Evolutionary conservation across 768 basidiomycete genomes (phyloP), one percentile per base, ranked within the genome.

Genomic region (Tricholoma sp.): DNA sequence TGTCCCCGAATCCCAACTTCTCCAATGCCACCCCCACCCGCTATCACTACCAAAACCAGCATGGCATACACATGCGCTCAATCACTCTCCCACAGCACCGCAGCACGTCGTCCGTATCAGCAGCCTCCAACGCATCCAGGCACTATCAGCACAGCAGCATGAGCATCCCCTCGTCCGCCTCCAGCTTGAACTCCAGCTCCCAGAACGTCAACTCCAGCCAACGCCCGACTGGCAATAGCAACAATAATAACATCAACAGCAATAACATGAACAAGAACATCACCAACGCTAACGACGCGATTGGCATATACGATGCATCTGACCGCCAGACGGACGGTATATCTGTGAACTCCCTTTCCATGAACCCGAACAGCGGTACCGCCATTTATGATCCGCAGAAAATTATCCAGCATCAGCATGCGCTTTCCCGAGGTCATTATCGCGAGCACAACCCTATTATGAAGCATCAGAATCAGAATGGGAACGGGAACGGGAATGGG

Each of bases 131-230:
- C 69, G 79, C 11, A 49, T 49, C 47, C 15, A 31, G 47, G 6
- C 79, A 80, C 64, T 74, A 71, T 60, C 77, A 78, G 63, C 78
- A 79, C 59, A 80, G 63, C 56, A 79, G 77, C 59, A 74, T 80
- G 74, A 80, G 77, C 58, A 68, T 77, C 53, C 68, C 74, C 7
- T 68, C 66, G 36, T 54, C 54, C 47, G 59, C 17, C 41, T 52
- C 56, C 55, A 61, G 29, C 33, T 34, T 18, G 9, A 57, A 48
- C 18, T 18, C 56, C 50, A 61, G 48, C 57, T 65, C 58, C 66
- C 65, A 48, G 49, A 52, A 20, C 52, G 24, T 50, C 33, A 57
- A 53, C 17, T 49, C 31, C 41, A 13, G 41, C 20, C 28, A 24
- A 24, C 24, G 41, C 13, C 47, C 29, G 31, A 49, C 31, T 3